Evolutionary conservation across 306 rosid genomes (phyloP).

Genomic region (Glycyrrhiza uralensis): DNA sequence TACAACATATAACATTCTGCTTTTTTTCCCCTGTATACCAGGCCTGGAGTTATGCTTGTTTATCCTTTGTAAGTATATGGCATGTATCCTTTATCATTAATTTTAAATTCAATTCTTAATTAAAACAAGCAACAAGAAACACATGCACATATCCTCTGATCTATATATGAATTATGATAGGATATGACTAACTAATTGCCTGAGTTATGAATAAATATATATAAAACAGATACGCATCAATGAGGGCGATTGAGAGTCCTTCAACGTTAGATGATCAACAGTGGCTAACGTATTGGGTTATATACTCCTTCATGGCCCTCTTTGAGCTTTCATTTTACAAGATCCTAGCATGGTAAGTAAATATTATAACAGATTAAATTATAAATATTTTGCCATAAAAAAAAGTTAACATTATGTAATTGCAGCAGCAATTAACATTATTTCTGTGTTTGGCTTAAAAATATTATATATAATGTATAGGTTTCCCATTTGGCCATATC

Average conservation of each 20-base stretch:
- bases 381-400: neutral
- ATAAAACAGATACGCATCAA: conserved; percentile 74
- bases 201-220: neutral
- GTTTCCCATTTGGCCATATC: conserved; percentile 80
- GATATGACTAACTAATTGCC: neutral
- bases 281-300: conserved; percentile 92
- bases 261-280: conserved; percentile 86
- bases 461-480: neutral
- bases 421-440: neutral
- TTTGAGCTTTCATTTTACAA: conserved; percentile 72
- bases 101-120: neutral
- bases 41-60: conserved; percentile 81
- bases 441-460: neutral
- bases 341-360: conserved; percentile 62
- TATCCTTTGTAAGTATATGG: conserved; percentile 75
- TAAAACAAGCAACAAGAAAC: no score
- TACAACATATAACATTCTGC: neutral
- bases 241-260: conserved; percentile 91
- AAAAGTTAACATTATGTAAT: no score
- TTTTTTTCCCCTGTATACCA: conserved; percentile 28
- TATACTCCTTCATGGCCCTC: conserved; percentile 71
- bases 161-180: neutral
- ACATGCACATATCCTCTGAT: neutral
- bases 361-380: neutral
- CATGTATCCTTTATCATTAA: neutral